These are phyloP conservation scores for Tuber umbilicatum DNA, from an alignment of 495 filamentous ascomycete genomes.

Conservation along the genomic window DNA sequence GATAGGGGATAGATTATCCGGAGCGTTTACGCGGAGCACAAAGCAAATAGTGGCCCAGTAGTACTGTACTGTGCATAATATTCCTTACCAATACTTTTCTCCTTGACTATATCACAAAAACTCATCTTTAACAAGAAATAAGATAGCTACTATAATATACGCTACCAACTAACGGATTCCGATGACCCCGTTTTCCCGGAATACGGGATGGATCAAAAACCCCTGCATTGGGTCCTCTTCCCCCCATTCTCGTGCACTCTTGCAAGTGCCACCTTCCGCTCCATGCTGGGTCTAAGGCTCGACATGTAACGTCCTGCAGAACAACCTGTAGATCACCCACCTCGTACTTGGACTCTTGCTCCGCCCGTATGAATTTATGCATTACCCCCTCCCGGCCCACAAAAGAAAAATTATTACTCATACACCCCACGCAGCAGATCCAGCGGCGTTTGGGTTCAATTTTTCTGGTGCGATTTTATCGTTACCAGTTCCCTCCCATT, in stretches of 20 bases:
- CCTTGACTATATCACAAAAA: not conserved
- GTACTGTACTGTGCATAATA: not conserved
- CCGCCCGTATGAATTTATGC: not conserved
- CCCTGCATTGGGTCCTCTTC: not conserved
- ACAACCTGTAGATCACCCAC: not conserved
- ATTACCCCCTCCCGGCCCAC: not conserved
- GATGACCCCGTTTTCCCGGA: not conserved
- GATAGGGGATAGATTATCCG: not conserved
- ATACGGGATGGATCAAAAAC: not conserved
- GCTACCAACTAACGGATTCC: not conserved
- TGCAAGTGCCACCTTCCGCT: not conserved
- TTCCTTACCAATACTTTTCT: not conserved
- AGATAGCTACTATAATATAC: not conserved
- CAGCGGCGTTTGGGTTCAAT: not conserved
- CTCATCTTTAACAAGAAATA: not conserved
- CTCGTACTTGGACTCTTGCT: not conserved
- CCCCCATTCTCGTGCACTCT: not conserved
- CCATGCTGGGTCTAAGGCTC: not conserved
- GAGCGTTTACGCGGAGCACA: not conserved
- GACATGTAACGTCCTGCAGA: not conserved
- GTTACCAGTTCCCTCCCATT: not conserved
- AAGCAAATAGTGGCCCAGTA: not conserved
- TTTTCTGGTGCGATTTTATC: not conserved
- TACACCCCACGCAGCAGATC: not conserved
- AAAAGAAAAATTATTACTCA: not conserved